Base-by-base conservation (phyloP, 345 rosid species). In the Hibiscus syriacus region DNA sequence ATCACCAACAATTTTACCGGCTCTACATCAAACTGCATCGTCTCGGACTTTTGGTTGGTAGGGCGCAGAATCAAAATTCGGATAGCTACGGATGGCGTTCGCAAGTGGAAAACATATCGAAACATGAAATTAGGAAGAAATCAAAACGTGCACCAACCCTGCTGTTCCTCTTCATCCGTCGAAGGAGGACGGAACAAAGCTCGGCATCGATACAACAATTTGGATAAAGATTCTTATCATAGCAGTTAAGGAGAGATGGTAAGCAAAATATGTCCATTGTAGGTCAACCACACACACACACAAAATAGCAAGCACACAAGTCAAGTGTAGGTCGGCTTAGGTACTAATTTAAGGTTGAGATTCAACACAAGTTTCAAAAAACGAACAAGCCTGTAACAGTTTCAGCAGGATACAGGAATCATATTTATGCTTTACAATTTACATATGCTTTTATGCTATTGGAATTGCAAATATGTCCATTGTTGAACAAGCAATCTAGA, bases 111-210 rank as follows among this genome's bases (percentile, higher is more conserved):
- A 16, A 38, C 56, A 64, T 22, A 48, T 19, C 17, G 55, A 32
- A 52, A 49, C 45, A 22, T 63, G 29, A 25, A 23, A 43, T 45
- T 26, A 4, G 54, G 30, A 45, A 25, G 25, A 63, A 63, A 41
- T 41, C 34, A 63, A 41, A 62, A 41, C 20, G 48, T 30, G 22
- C 29, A 52, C 22, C 59, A 32, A 36, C 46, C 69, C 62, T 49
- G 55, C 25, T 68, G 73, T 52, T 72, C 10, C 70, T 39, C 78
- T 64, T 68, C 70, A 69, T 57, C 80, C 74, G 74, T 57, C 34
- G 11, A 20, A 61, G 50, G 13, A 71, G 29, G 9, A 70, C 32
- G 5, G 16, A 73, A 29, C 19, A 8, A 27, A 7, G 29, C 60
- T 74, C 27, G 43, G 23, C 1, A 14, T 49, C 2, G 43, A 71